phyloP scores from a whole-genome alignment of 257 asterid species.

The Solanum etuberosum region DNA sequence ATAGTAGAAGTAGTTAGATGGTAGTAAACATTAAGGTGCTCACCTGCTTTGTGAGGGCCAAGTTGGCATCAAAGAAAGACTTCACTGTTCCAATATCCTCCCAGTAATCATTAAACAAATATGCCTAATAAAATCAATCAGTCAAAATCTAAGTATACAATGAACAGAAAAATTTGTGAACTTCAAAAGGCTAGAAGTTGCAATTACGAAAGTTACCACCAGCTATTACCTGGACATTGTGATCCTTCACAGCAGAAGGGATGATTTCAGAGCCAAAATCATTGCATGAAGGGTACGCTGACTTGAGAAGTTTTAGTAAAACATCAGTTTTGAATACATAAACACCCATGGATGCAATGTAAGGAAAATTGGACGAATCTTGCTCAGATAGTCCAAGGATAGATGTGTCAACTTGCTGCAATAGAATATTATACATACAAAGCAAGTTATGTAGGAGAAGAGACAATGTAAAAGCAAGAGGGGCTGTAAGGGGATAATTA shows the following conservation, averaged over 20 bases:
- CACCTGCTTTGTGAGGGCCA: constrained; percentile 91
- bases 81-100: constrained; percentile 91
- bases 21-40: neutral
- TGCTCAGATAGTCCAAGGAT: constrained; percentile 60
- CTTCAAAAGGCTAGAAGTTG: neutral
- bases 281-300: constrained; percentile 65
- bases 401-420: constrained; percentile 86
- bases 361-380: constrained; percentile 51
- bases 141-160: neutral
- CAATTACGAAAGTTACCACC: neutral
- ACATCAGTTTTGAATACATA: constrained; percentile 79
- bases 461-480: neutral
- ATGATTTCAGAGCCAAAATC: constrained; percentile 97
- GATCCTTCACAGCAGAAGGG: constrained; percentile 77
- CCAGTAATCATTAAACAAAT: constrained; percentile 81
- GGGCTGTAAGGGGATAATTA: neutral
- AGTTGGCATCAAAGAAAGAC: constrained; percentile 87
- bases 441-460: neutral
- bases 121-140: constrained; percentile 40
- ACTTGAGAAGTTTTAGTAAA: constrained; percentile 48
- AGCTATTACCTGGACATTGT: constrained; percentile 68
- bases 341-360: constrained; percentile 97
- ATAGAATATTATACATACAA: constrained; percentile 5
- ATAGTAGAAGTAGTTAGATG: neutral
- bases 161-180: neutral